These are phyloP conservation scores for Seminavis robusta DNA, from an alignment of 108 stramenopile genomes.

Conservation along the genomic window DNA sequence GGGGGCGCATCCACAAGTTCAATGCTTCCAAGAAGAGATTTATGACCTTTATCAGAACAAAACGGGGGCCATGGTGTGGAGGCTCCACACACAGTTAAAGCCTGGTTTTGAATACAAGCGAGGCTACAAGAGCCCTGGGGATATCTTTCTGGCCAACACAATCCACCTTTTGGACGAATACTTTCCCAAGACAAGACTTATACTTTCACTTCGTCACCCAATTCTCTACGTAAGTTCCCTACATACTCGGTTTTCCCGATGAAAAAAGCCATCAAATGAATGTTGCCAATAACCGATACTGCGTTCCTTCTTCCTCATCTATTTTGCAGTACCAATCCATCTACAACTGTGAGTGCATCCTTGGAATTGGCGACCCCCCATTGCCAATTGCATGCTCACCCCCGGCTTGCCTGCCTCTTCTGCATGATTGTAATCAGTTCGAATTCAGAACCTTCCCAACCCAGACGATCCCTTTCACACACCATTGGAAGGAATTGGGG, in stretches of 20 bases:
- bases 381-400: constrained; percentile 6
- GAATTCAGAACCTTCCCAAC: too few relatives aligned
- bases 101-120: constrained; percentile 8
- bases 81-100: neutral
- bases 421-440: too few relatives aligned
- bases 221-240: constrained; percentile 36
- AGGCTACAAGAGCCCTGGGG: constrained; percentile 42
- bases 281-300: constrained; percentile 22
- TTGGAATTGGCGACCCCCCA: constrained; percentile 1
- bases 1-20: constrained; percentile 4
- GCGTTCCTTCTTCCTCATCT: constrained; percentile 15
- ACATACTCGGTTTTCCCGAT: too few relatives aligned
- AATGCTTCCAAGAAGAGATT: neutral
- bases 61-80: constrained; percentile 6
- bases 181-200: constrained; percentile 34
- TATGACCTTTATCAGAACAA: constrained; percentile 9
- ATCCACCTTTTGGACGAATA: constrained; percentile 24
- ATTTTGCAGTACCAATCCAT: neutral
- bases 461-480: too few relatives aligned
- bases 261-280: too few relatives aligned
- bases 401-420: too few relatives aligned
- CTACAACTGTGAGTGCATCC: neutral
- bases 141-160: constrained; percentile 11
- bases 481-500: too few relatives aligned
- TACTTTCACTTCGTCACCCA: constrained; percentile 37